Conservation (phyloP, 2,329 filamentous ascomycete species). For the Pseudogymnoascus sp. region DNA sequence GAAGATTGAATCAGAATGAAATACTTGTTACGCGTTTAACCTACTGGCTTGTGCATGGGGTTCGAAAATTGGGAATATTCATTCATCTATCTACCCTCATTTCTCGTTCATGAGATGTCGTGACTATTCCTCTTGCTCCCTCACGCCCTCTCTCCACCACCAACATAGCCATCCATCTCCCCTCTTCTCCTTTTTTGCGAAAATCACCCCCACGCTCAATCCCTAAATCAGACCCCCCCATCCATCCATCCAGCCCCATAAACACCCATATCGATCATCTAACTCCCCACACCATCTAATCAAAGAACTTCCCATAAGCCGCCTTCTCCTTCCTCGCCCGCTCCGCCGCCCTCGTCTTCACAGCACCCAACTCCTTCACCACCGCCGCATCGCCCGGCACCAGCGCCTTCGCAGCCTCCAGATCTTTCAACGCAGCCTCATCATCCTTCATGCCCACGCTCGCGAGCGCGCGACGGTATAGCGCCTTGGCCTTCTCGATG, state of each 20-base stretch:
- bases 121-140: not conserved
- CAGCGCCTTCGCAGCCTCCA: constrained; percentile 69
- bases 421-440: constrained; percentile 68
- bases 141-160: not conserved
- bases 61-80: not conserved
- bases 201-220: not conserved
- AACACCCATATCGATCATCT: too few species aligned
- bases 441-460: constrained; percentile 73
- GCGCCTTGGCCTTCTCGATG: constrained; percentile 80
- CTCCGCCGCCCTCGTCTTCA: constrained; percentile 70
- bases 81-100: not conserved
- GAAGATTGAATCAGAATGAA: too few species aligned
- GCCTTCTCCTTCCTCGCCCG: constrained; percentile 84
- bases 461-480: constrained; percentile 78
- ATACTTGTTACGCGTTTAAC: too few species aligned
- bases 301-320: constrained; percentile 86
- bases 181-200: not conserved
- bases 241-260: not conserved
- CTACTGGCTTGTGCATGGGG: too few species aligned
- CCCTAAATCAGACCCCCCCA: not conserved
- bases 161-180: not conserved
- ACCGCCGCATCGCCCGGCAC: constrained; percentile 71
- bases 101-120: not conserved
- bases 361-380: constrained; percentile 64
- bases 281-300: not conserved